Evolutionary conservation across 1,139 yeast genomes (phyloP).

Genomic region (Magnusiomyces sp.): DNA sequence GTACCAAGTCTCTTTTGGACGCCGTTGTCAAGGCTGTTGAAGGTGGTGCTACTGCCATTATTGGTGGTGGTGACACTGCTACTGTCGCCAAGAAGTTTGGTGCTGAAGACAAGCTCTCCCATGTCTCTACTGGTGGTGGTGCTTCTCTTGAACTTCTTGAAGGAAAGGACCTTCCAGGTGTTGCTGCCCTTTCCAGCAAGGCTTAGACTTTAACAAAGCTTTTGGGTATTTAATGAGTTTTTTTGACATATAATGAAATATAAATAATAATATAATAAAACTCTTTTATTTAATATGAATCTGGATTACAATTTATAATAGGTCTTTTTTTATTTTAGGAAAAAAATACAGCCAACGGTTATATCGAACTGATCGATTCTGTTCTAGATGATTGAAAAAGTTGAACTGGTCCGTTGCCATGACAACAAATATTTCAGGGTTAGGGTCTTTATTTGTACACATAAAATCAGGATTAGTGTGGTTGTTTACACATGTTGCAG

Average conservation of each 20-base stretch:
- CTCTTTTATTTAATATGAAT: not conserved
- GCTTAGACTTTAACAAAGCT: not conserved
- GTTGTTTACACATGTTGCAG: not conserved
- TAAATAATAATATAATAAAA: not conserved
- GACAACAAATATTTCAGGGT: not conserved
- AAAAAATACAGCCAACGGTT: not conserved
- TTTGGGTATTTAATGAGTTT: not conserved
- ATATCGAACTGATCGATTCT: not conserved
- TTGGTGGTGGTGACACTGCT: constrained; percentile 99
- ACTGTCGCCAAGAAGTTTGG: constrained; percentile 97
- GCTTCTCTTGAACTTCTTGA: constrained; percentile 95
- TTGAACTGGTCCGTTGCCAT: not conserved
- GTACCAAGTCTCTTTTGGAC: constrained; percentile 82
- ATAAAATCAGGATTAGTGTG: too few species aligned
- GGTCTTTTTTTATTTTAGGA: not conserved
- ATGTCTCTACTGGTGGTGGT: constrained; percentile 99
- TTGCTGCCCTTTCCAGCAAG: constrained; percentile 75
- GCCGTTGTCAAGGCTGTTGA: constrained; percentile 80
- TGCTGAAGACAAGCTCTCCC: constrained; percentile 88
- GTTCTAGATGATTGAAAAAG: not conserved
- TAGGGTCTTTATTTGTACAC: too few species aligned
- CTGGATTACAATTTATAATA: not conserved
- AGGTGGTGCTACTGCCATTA: constrained; percentile 87
- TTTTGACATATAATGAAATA: not conserved
- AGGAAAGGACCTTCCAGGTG: constrained; percentile 98